A percentile compares a stretch with the other conserved stretches of the same genome.
Evolutionary conservation across 2,329 filamentous ascomycete genomes (phyloP).

Genomic region (Microdochium trichocladiopsis): DNA sequence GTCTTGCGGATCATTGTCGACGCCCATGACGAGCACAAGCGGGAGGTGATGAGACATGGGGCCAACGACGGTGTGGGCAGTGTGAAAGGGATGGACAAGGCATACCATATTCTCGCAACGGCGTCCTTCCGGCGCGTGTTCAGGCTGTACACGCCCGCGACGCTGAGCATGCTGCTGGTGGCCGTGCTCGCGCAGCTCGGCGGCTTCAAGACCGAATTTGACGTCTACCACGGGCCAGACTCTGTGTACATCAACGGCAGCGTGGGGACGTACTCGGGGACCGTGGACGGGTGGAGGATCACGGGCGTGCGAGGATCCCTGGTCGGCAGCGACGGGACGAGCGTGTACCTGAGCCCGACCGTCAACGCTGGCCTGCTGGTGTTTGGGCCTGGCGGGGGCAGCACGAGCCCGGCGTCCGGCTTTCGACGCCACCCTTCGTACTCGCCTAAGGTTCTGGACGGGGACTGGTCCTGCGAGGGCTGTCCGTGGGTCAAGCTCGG

Average conservation of each 20-base stretch:
- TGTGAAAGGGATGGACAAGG: conserved; percentile 19
- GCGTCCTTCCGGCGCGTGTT: conserved; percentile 29
- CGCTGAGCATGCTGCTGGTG: conserved; percentile 31
- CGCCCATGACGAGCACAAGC: conserved; percentile 10
- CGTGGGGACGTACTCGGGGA: conserved; percentile 18
- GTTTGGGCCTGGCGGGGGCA: background rate
- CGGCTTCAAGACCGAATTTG: conserved; percentile 24
- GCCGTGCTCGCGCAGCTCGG: conserved; percentile 29
- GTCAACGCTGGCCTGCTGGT: conserved; percentile 3
- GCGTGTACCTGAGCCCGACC: background rate
- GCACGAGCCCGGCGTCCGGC: background rate
- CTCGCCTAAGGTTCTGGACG: background rate
- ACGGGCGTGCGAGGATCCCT: conserved; percentile 19
- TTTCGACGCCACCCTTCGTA: background rate
- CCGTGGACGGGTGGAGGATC: conserved; percentile 14
- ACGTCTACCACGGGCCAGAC: conserved; percentile 27
- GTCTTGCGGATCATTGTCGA: conserved; percentile 28
- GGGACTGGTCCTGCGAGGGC: conserved; percentile 1
- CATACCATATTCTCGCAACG: conserved; percentile 27
- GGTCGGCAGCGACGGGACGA: conserved; percentile 9
- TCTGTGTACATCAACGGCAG: conserved; percentile 31
- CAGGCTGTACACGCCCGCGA: conserved; percentile 30
- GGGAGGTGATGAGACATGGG: no score
- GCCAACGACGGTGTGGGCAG: no score
- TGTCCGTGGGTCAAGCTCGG: conserved; percentile 26